Evolutionary conservation across 345 rosid genomes (phyloP), one percentile per base, ranked within the genome.

Genomic region (Eutrema heterophyllum): DNA sequence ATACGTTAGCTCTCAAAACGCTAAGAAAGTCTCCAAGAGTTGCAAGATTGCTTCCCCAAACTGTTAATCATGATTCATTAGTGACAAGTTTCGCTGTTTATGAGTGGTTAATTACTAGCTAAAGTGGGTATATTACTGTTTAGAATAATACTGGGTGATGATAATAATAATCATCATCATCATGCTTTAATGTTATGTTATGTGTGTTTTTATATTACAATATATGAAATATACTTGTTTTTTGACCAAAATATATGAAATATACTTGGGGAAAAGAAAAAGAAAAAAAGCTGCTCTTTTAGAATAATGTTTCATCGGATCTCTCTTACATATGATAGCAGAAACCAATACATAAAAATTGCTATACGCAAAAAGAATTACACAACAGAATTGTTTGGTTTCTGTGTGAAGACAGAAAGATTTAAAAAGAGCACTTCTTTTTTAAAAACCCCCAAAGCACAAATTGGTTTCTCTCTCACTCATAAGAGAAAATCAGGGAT

Each of bases 1-100:
- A 43, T 89, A 21, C 64, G 70, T 83, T n/a, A 75, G 57, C 80
- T 78, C 86, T 14, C 86, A 93, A 24, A 86, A 81, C 33, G 88
- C 89, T 0, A 77, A 29, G 13, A 84, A 62, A 77, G 62, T 86
- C 27, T 59, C 69, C 0, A 26, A 5, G 66, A 21, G 53, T 55
- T 91, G 95, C 70, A 81, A 81, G 3, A 53, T 87, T 58, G 24
- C 85, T 6, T 35, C 16, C 33, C 88, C 95, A 32, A 73, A 2
- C 9, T 89, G 92, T 74, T 89, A 69, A 62, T 71, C 67, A 73
- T 10, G 11, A 9, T 54, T 64, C 24, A 11, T 48, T 57, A 27
- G 60, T 15, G 67, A 66, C 53, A 66, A 27, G 67, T 32, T 46
- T 58, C 53, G 10, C 36, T 67, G 38, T 40, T 58, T 43, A 67